phyloP scores from a whole-genome alignment of 2,329 filamentous ascomycete species.

The Colletotrichum theobromicola region DNA sequence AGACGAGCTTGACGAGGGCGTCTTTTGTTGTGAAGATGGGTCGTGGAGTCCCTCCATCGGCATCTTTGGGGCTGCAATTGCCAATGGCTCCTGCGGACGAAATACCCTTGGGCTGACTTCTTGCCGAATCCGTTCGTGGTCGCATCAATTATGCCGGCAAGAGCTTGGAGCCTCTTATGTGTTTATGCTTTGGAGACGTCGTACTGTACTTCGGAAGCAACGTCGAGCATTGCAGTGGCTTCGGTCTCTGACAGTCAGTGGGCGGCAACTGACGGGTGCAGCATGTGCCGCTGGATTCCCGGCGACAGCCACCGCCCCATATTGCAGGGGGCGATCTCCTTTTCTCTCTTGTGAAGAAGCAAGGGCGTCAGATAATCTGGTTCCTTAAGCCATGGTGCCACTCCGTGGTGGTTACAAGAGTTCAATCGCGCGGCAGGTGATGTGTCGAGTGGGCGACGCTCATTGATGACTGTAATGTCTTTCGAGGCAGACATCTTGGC shows the following conservation, averaged over 20 bases:
- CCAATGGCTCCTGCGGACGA: background rate
- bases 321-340: background rate
- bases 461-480: background rate
- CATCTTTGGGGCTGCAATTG: background rate
- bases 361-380: background rate
- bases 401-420: background rate
- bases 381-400: background rate
- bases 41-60: background rate
- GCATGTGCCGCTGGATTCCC: background rate
- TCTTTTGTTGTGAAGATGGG: background rate
- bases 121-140: background rate
- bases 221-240: background rate
- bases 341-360: background rate
- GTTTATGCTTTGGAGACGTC: accelerated
- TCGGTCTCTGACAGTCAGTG: background rate
- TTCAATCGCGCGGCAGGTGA: background rate
- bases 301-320: background rate
- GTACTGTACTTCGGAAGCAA: background rate
- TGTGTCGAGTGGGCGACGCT: background rate
- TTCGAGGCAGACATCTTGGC: background rate
- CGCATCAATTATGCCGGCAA: background rate
- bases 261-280: background rate
- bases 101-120: background rate
- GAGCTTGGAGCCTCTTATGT: accelerated
- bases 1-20: background rate